Base-by-base conservation (phyloP, 202 grass and related monocot genomes). In the Eragrostis tef region DNA sequence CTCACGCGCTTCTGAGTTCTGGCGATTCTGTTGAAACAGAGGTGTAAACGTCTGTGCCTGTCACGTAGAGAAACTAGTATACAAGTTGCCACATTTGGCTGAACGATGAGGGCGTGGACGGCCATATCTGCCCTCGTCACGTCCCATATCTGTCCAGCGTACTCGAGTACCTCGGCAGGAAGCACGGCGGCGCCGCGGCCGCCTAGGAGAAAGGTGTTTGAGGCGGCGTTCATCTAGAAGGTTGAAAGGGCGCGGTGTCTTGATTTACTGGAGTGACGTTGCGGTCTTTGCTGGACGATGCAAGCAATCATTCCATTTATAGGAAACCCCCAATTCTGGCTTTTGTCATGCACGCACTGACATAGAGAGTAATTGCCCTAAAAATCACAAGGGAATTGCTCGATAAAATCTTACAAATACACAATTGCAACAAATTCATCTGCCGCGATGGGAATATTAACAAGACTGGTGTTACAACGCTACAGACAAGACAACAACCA, bases 401-500 rank as follows among this genome's bases (percentile, higher is more conserved):
- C 14, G 8, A n/a, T 21, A 44, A 22, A 6, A 47, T 20, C 14
- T 60, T 27, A 46, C 16, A 21, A n/a, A 52, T 42, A 82, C 49
- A 57, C 11, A 11, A 47, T 39, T 26, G 39, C 59, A 59, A 22
- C 13, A 20, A 16, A 67, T 79, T 70, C 29, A 36, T 56, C 36
- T 77, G 13, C 70, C 24, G 31, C 1, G n/a, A 75, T 54, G 27
- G 9, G 44, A 58, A 77, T 56, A 43, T 52, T 51, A 70, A 71
- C 19, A 86, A 59, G 50, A 54, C 11, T 75, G 53, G 22, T 75
- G 47, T 76, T 86, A 71, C 84, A 83, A 83, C 17, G 21, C 56
- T 73, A 71, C 19, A 70, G 6, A 62, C n/a, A n/a, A n/a, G n/a
- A n/a, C 44, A 29, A 68, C 77, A 54, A 13, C 41, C 16, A 71